Base-by-base conservation (phyloP, 1,139 yeast species). In the Hyphopichia khmerensis region DNA sequence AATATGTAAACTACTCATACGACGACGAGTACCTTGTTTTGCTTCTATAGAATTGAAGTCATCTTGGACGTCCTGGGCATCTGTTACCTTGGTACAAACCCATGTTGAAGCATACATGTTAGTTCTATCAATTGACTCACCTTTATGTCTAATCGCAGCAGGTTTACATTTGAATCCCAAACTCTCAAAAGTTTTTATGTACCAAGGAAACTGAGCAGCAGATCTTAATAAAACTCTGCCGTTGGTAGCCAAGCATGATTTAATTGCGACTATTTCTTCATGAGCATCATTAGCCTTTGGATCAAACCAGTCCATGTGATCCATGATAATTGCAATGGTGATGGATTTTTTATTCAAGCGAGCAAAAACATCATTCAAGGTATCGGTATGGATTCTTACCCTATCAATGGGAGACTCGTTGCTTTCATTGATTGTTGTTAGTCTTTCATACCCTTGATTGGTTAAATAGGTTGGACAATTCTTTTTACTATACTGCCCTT, bases 251-350 rank as follows among this genome's bases (percentile, higher is more conserved):
- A 87, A 71, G 21, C 90, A 86, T 41, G 75, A 72, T 58, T 75
- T 75, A 41, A 87, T 70, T 0, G 89, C 87, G 26, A 72, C 59
- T 51, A 87, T 82, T 60, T 87, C 95, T 41, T 75, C 70, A 39
- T 72, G 67, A 11, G 88, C 93, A 29, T 84, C 91, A 8, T 56
- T 54, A 15, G 84, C 85, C 17, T 71, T 61, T 33, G 87, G 84
- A 51, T 82, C 83, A 58, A 87, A 87, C 95, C 95, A 87, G 63
- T 87, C 96, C 93, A 87, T 85, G 60, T 87, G 96, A 61, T 87
- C 96, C 96, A 87, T 87, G 44, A 87, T 84, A 39, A 87, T 79
- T 23, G 93, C 93, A 54, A 84, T 82, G 9, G 90, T 80, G 40
- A 87, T 75, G 16, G 89, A 78, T 43, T 77, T 76, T 42, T 75